These are phyloP conservation scores for Rhizophora mangle DNA, from an alignment of 345 rosid species.

Conservation along the genomic window DNA sequence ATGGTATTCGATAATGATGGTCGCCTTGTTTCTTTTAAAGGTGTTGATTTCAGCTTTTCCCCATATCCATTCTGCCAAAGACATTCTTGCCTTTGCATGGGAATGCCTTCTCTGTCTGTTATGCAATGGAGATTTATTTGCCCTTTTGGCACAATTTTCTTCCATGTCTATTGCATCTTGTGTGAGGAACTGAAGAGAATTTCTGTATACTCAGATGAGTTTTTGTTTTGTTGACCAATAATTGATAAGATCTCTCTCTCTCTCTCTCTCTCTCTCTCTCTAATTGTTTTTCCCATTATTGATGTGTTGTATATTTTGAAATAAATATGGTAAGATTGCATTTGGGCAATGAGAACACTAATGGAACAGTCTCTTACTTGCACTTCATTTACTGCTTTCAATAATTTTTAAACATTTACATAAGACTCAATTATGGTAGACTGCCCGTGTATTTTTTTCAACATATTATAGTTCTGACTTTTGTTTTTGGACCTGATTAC, in stretches of 20 bases:
- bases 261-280: background rate
- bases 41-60: constrained; percentile 30
- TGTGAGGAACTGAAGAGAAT: background rate
- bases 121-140: background rate
- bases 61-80: background rate
- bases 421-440: background rate
- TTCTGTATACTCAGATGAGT: background rate
- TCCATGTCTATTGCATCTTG: background rate
- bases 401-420: too few species aligned
- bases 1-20: constrained; percentile 70
- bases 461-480: background rate
- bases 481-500: constrained; percentile 16
- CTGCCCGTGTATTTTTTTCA: background rate
- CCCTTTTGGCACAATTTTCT: background rate
- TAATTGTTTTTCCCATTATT: background rate
- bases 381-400: too few species aligned
- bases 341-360: background rate
- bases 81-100: background rate
- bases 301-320: background rate
- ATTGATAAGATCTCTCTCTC: background rate
- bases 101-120: constrained; percentile 3
- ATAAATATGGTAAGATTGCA: background rate
- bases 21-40: constrained; percentile 68
- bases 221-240: background rate
- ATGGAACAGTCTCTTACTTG: too few species aligned